These are phyloP conservation scores for Maudiozyma bulderi DNA, from an alignment of 805 yeast genomes.

Conservation along the genomic window DNA sequence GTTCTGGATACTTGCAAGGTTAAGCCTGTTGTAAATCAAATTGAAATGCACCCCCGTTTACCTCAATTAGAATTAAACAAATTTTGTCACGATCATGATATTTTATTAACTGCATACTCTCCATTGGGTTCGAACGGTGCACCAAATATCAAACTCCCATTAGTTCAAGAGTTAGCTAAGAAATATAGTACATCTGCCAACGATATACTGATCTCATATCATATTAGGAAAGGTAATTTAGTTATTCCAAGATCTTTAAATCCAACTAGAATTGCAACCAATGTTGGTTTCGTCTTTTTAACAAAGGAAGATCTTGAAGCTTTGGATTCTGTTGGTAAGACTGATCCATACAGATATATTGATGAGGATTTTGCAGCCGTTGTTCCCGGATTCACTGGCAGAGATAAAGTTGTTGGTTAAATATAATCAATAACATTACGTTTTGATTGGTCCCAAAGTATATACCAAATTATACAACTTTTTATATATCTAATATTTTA, in stretches of 20 bases:
- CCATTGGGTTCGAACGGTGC: constrained; percentile 62
- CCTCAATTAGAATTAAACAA: constrained; percentile 53
- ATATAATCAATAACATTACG: neutral
- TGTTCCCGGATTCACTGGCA: constrained; percentile 26
- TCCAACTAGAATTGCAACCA: constrained; percentile 44
- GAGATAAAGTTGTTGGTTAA: neutral
- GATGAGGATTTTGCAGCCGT: constrained; percentile 19
- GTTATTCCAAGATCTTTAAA: constrained; percentile 67
- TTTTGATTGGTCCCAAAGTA: neutral
- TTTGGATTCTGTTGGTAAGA: constrained; percentile 27
- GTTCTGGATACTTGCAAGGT: constrained; percentile 36
- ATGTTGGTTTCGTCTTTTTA: constrained; percentile 33
- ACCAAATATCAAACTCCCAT: constrained; percentile 45
- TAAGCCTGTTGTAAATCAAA: constrained; percentile 47
- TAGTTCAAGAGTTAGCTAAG: constrained; percentile 43
- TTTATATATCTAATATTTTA: neutral
- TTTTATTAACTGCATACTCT: constrained; percentile 46
- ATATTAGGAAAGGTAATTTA: constrained; percentile 49
- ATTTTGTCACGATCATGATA: constrained; percentile 43
- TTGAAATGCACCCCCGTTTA: constrained; percentile 66
- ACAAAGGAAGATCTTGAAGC: constrained; percentile 34
- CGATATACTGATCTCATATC: constrained; percentile 55
- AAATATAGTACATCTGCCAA: constrained; percentile 45
- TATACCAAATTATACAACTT: neutral
- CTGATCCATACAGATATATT: constrained; percentile 27